Base-by-base conservation (phyloP, 805 yeast genomes). In the Osmozyma mogii region DNA sequence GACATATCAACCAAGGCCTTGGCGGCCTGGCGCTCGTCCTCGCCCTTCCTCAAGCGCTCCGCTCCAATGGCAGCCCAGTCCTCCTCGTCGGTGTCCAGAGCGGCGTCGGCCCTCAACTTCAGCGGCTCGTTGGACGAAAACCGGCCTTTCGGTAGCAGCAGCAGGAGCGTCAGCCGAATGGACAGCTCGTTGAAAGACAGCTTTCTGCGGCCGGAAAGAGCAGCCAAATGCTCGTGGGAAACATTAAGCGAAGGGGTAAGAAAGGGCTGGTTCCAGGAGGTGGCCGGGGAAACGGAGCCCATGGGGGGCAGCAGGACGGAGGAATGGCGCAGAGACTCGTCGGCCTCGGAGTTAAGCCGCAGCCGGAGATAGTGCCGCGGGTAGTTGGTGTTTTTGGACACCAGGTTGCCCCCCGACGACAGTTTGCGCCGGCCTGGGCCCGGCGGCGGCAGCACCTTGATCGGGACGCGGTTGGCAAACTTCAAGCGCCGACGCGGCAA, bases 61-160 rank as follows among this genome's bases (percentile, higher is more conserved):
- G 96, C 87, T 1, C 96, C 96, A 31, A 88, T 79, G 0, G 85
- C 60, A 38, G 78, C 82, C 98, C 98, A 89, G 55, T 89, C 97
- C 55, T 89, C 98, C 49, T 89, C 97, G 54, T 89, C 98, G 0
- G 98, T 89, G 47, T 84, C 94, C 25, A 77, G 69, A 17, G 38
- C 41, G 3, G 17, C 30, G 9, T 31, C 40, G 12, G 22, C 13
- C 15, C 12, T 15, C 21, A 23, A 13, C 17, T 12, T 17, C 17
- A 22, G n/a, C 22, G 22, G 19, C n/a, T 29, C 40, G 25, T 24
- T 33, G 6, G 35, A 29, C 30, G 30, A 24, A 41, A 27, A 32
- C 24, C 35, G 31, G 6, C 30, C 22, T 21, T 27, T 27, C 22
- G 39, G 51, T 22, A 45, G 45, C 12, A 48, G 43, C 11, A 58